Percentiles rank a stretch among this genome's conserved stretches.
Evolutionary conservation across 2,329 filamentous ascomycete species (phyloP).

Genomic region (Coleophoma cylindrospora): DNA sequence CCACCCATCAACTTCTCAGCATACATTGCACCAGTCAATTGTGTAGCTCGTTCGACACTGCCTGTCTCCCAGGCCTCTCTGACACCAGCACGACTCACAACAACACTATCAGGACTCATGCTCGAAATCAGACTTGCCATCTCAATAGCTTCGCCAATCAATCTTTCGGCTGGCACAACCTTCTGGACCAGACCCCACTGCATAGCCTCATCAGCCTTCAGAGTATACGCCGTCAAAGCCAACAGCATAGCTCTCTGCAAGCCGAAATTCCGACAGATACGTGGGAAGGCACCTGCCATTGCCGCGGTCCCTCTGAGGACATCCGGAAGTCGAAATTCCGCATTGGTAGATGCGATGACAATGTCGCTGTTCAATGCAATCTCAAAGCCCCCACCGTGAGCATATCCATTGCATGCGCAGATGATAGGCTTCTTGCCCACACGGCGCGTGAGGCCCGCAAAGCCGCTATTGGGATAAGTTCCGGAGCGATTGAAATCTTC

Average conservation of each 20-base stretch:
- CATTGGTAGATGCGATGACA: constrained; percentile 45
- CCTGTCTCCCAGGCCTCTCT: constrained; percentile 33
- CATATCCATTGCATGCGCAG: constrained; percentile 53
- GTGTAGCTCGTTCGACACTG: constrained; percentile 33
- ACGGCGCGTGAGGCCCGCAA: constrained; percentile 49
- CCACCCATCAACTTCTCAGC: constrained; percentile 32
- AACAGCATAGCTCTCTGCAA: constrained; percentile 21
- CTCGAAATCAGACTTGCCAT: constrained; percentile 26
- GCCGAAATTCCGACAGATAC: constrained; percentile 38
- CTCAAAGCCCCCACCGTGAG: constrained; percentile 53
- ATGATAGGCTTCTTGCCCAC: constrained; percentile 56
- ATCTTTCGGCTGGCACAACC: constrained; percentile 24
- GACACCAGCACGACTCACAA: constrained; percentile 27
- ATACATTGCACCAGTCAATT: constrained; percentile 36
- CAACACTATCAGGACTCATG: constrained; percentile 28
- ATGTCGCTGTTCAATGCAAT: constrained; percentile 46
- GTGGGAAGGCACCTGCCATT: constrained; percentile 45
- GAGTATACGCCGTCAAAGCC: constrained; percentile 32
- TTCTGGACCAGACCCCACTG: constrained; percentile 22
- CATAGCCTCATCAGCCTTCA: constrained; percentile 29
- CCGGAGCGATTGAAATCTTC: neutral
- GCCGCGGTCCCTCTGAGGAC: constrained; percentile 53
- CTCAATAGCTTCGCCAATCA: constrained; percentile 24
- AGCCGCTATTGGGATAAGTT: constrained; percentile 40
- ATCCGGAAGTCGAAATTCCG: constrained; percentile 52